Evolutionary conservation across 306 rosid species (phyloP), one percentile per base, ranked within the genome.

Genomic region (Abrus pulchellus): DNA sequence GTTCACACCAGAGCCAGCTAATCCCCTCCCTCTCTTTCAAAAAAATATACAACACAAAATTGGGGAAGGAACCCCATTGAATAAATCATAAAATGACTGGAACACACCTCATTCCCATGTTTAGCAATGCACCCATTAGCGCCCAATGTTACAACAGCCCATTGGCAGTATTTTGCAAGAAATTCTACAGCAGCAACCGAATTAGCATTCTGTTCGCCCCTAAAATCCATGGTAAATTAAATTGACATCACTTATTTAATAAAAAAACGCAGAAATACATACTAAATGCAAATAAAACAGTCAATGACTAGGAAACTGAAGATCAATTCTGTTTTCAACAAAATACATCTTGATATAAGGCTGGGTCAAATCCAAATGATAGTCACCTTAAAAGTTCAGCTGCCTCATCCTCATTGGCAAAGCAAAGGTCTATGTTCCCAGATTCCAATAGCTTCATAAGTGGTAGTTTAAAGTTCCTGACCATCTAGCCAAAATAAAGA

Each of bases 321-420:
- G 63, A 74, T 43, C 12, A 78, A 49, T 73, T 74, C 14, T 65
- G 29, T 45, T 80, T 82, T 76, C 64, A 81, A 61, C 9, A 41
- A 4, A 85, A 55, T 71, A 60, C 52, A 34, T 53, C 38, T 66
- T 57, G 6, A 76, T 20, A 71, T 48, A 20, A 70, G 49, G 53
- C 47, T 28, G 59, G 49, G 70, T 41, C 44, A 38, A 49, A 29
- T 44, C 80, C 59, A 66, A 85, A 65, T 4, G 64, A 45, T 13
- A 78, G 40, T 74, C 85, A 95, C 99, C 99, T 89, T 68, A 95
- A 64, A 84, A 95, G 89, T 85, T 93, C 99, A 63, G 93, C 83
- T 80, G 99, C 99, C 78, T 95, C 99, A 71, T 95, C 99, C 85
- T 95, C 99, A 57, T 95, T 95, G 82, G 97, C 97, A 86, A 93